Base-by-base conservation (phyloP, 495 filamentous ascomycete genomes). In the Tuber indicum region DNA sequence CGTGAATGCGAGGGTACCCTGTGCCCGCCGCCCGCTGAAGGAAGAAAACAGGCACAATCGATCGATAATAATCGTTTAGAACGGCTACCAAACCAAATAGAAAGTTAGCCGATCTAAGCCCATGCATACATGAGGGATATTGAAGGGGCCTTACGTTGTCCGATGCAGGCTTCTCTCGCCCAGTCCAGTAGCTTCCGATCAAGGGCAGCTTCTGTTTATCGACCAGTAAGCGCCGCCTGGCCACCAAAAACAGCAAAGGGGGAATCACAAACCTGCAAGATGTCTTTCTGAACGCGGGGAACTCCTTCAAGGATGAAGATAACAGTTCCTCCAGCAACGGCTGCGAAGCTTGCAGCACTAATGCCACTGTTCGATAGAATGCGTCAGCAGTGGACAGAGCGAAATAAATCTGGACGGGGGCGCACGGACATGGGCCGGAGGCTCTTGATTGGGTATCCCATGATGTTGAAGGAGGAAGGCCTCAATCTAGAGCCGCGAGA, bases 281-380 rank as follows among this genome's bases (percentile, higher is more conserved):
- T 49, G 62, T 84, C 82, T 23, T 76, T 75, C 74, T 79, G 82
- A 42, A 84, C 80, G n/a, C 82, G 82, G 17, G 82, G 82, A 70
- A 84, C 78, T n/a, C 82, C 82, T 62, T 83, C 79, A 45, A 83
- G 62, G 66, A 84, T 41, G 74, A 58, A 84, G 39, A 84, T 58
- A 52, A 75, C 71, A 42, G 79, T 75, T 66, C 47, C 45, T 71
- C 80, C 77, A 17, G 82, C 82, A 52, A 83, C 77, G 49, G 52
- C 77, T 1, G 79, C 79, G 74, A 84, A 84, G 36, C 44, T 77
- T 45, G 74, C 76, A 71, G 79, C 70, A 32, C 79, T 21, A 17
- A 84, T 19, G 43, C 72, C 82, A 47, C 82, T 84, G 43, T 72
- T 44, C 47, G 45, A 62, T 70, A 52, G 23, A 73, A 71, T 75